phyloP scores from a whole-genome alignment of 768 basidiomycete species.

The Lentinula sp. region DNA sequence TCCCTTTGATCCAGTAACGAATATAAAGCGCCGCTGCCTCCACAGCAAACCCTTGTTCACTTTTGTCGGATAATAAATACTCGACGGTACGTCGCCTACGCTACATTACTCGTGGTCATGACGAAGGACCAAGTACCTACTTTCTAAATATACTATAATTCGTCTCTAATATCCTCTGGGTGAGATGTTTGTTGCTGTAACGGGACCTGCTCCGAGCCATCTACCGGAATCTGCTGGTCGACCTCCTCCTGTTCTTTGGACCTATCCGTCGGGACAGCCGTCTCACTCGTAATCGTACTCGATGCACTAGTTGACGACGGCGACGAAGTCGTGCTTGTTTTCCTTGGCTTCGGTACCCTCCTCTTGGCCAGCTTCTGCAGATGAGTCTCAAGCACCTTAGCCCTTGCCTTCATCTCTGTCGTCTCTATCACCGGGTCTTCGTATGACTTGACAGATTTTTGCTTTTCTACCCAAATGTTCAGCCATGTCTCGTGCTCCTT shows the following conservation, averaged over 20 bases:
- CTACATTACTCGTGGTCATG: not conserved
- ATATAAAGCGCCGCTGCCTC: no score
- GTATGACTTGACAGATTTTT: conserved; percentile 64
- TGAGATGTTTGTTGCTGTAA: not conserved
- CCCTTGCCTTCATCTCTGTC: conserved; percentile 78
- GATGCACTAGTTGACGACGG: conserved; percentile 11
- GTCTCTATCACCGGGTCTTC: conserved; percentile 86
- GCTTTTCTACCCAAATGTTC: conserved; percentile 72
- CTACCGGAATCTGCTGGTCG: conserved; percentile 1
- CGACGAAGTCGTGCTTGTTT: conserved; percentile 33
- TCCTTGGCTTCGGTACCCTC: conserved; percentile 61
- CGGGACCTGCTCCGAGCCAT: conserved; percentile 7
- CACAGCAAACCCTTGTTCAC: no score
- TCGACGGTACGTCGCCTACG: not conserved
- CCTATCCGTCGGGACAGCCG: not conserved
- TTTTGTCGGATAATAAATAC: not conserved
- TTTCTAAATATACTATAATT: conserved; percentile 5
- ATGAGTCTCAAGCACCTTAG: conserved; percentile 73
- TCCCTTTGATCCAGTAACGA: no score
- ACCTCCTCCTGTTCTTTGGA: not conserved
- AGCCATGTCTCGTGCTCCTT: conserved; percentile 84
- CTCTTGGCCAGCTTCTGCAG: conserved; percentile 63
- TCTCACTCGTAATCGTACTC: conserved; percentile 13
- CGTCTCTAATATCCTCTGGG: conserved; percentile 5
- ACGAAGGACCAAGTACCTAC: not conserved